Base-by-base conservation (phyloP, 192 early-diverging fungal genomes). In the Pilaira anomala region DNA sequence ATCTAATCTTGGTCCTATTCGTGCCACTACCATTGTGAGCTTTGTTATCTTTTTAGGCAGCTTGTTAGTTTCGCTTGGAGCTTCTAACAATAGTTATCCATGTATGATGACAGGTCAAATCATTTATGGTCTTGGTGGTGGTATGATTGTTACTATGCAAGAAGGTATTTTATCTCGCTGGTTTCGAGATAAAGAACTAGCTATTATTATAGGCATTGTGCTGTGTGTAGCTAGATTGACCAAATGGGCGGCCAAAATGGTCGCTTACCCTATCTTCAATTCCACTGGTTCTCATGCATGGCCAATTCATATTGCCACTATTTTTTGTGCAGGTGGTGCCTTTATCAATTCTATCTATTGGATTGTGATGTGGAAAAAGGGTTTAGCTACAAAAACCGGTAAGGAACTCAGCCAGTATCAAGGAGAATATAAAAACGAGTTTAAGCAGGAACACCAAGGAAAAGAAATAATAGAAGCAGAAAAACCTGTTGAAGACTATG, bases 81-180 rank as follows among this genome's bases (percentile, higher is more conserved):
- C 77, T 4, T 71, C 65, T 46, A 54, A 42, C n/a, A 66, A 62
- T 33, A 77, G 65, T 45, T 82, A 75, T 59, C 71, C 78, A 3
- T 52, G 71, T 5, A 88, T 88, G 86, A 72, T 87, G 7, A 67
- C 67, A 30, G 80, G 81, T 1, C 75, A 76, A 33, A 70, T 79
- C 7, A 76, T 84, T 28, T 86, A 72, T 53, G 88, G 90, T 3
- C 76, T 90, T 12, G 90, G 90, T 14, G 83, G 83, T 12, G 88
- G 86, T 0, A 80, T 87, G 28, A 86, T 92, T 60, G 82, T 84
- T 0, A 85, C 87, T 3, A 86, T 89, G 42, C 88, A 92, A 71
- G 88, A 92, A 62, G 88, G 87, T 0, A 88, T 91, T 12, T 75
- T 89, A 25, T 81, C 84, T 5, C 83, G 85, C 73, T 90, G 88